A percentile compares a stretch with the other conserved stretches of the same genome.
Conservation (phyloP, 1,139 yeast genomes). For the Yamadazyma dushanensis region DNA sequence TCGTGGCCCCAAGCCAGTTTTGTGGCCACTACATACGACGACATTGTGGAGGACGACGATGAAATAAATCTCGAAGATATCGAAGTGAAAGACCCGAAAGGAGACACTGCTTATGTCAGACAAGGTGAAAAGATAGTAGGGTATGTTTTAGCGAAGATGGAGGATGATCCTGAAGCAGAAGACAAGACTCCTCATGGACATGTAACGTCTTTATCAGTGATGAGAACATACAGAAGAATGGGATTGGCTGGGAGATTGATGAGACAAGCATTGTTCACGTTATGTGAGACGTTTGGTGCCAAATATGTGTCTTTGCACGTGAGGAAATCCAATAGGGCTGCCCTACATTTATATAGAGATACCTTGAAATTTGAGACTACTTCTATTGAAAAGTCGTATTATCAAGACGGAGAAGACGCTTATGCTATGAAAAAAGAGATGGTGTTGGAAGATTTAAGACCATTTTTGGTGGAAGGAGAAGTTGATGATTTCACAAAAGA, state of each 20-base stretch:
- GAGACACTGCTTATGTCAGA: slow-evolving; percentile 57
- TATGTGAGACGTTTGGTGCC: slow-evolving; percentile 82
- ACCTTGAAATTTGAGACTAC: slow-evolving; percentile 80
- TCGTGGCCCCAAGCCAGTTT: slow-evolving; percentile 98
- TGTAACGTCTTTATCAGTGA: slow-evolving; percentile 88
- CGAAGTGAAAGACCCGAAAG: slow-evolving; percentile 42
- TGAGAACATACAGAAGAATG: slow-evolving; percentile 93
- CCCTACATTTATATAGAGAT: slow-evolving; percentile 86
- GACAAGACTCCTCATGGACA: slow-evolving; percentile 88
- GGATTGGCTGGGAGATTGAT: slow-evolving; percentile 93
- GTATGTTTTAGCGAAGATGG: slow-evolving; percentile 94
- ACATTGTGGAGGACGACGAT: slow-evolving; percentile 32
- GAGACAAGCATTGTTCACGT: slow-evolving; percentile 78
- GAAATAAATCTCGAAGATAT: slow-evolving; percentile 32
- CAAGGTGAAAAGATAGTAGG: slow-evolving; percentile 85
- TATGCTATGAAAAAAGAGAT: slow-evolving; percentile 83
- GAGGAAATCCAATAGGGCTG: slow-evolving; percentile 91
- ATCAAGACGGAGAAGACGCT: slow-evolving; percentile 99
- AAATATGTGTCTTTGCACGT: slow-evolving; percentile 90
- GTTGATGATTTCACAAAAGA: slow-evolving; percentile 54
- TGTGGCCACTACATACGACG: slow-evolving; percentile 80
- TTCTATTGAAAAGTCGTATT: slow-evolving; percentile 80
- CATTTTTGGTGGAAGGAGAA: slow-evolving; percentile 46
- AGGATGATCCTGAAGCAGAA: slow-evolving; percentile 81
- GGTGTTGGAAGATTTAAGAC: slow-evolving; percentile 57